Evolutionary conservation across 805 yeast genomes (phyloP).

Genomic region (Yarrowia sp.): DNA sequence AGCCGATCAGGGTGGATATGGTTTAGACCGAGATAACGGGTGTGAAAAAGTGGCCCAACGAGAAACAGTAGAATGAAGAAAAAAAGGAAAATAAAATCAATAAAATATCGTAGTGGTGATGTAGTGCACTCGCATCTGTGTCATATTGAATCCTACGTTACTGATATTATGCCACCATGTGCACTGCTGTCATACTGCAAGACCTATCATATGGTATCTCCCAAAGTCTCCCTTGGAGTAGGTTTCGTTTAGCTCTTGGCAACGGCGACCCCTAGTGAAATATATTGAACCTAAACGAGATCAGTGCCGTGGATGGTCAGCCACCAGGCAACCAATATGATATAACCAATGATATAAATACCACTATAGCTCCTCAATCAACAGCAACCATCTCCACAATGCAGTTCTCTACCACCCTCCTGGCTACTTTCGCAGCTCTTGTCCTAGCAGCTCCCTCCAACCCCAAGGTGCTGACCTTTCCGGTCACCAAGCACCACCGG

Average conservation of each 20-base stretch:
- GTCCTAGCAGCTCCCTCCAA: background rate
- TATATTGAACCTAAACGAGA: background rate
- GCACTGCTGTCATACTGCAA: too few species aligned
- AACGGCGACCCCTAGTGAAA: background rate
- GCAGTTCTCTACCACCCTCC: background rate
- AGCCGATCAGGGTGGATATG: constrained; percentile 13
- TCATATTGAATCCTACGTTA: too few species aligned
- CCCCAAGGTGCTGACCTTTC: background rate
- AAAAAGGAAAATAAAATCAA: too few species aligned
- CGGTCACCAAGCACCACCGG: constrained; percentile 9
- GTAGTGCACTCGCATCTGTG: too few species aligned
- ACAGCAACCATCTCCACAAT: background rate
- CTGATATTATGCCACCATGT: too few species aligned
- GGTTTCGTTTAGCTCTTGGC: background rate
- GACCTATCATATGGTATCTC: too few species aligned
- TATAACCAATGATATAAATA: too few species aligned
- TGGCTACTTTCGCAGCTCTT: background rate
- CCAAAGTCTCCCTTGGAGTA: background rate
- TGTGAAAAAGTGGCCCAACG: too few species aligned
- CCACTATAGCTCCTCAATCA: background rate
- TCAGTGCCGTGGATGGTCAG: background rate
- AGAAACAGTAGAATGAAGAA: too few species aligned
- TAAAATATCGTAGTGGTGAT: too few species aligned
- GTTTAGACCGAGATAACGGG: background rate
- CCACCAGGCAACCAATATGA: too few species aligned